Evolutionary conservation across 352 stramenopile species (phyloP), one percentile per base, ranked within the genome.

Genomic region (Phytophthora capsici): DNA sequence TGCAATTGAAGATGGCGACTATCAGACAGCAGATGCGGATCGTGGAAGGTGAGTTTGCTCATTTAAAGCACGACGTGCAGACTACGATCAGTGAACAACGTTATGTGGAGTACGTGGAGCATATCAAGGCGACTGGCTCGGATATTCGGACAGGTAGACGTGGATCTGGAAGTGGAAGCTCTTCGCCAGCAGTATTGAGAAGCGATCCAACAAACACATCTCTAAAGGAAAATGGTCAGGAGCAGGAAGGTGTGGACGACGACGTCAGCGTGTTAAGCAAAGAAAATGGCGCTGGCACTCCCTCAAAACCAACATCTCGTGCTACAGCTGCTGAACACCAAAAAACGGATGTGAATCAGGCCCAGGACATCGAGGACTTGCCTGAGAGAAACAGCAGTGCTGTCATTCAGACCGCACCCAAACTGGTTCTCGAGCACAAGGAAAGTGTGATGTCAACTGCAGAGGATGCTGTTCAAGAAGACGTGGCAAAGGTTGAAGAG

Each of bases 1-100:
- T 96, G 51, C 82, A 94, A 50, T 63, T 95, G 34, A 95, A 95
- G 51, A 67, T 90, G 26, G 70, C 73, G 22, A 95, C 83, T 9
- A 82, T 95, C 28, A 77, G 82, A 30, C 84, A 96, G 71, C 86
- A 94, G 58, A 62, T 92, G 32, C 78, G 75, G 2, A 88, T 94
- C 25, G 63, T 92, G 8, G 84, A 93, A 55, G 73, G 71, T 5
- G 80, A 93, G 51, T 89, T 93, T 9, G 66, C 75, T 20, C 74
- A 86, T 28, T n/a, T 91, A 13, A 95, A 95, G 57, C 70, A 88
- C 56, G 78, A 93, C 32, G 50, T 95, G 5, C 80, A 93, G 48
- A 75, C 73, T 26, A 91, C 82, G 12, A 93, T 95, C 37, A 67
- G 64, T 12, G 76, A 89, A 44, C 84, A 95, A 61, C 80, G 82